These are phyloP conservation scores for Colletotrichum melonis DNA, from an alignment of 2,329 filamentous ascomycete species.

Conservation along the genomic window DNA sequence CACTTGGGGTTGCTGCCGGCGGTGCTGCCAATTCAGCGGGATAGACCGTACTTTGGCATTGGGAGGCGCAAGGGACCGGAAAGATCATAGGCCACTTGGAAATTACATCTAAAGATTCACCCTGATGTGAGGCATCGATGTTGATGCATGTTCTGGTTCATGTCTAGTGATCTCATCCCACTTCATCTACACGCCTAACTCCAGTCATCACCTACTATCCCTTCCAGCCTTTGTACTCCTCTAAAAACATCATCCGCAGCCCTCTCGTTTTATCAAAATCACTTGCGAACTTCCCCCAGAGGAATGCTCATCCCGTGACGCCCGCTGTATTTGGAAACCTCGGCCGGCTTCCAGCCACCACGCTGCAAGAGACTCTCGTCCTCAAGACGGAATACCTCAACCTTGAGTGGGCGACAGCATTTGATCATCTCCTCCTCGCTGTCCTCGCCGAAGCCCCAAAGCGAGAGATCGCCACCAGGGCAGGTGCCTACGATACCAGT, in stretches of 20 bases:
- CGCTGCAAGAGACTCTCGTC: constrained; percentile 62
- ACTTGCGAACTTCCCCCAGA: constrained; percentile 23
- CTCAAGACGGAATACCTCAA: constrained; percentile 76
- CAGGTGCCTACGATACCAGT: constrained; percentile 65
- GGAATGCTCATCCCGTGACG: constrained; percentile 69
- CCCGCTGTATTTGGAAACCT: constrained; percentile 71
- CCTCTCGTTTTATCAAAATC: background rate
- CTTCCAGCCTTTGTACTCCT: background rate
- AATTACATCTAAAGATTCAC: background rate
- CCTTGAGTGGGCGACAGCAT: constrained; percentile 78
- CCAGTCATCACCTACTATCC: background rate
- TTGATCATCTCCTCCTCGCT: constrained; percentile 76
- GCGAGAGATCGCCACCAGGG: constrained; percentile 82
- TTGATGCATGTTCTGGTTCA: background rate
- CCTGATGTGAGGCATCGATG: background rate
- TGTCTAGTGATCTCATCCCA: background rate
- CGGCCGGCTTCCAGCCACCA: constrained; percentile 71
- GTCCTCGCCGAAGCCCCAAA: constrained; percentile 82
- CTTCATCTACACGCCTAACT: background rate
- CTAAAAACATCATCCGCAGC: too few species aligned
- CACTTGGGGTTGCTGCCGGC: constrained; percentile 5
- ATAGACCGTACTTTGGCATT: background rate
- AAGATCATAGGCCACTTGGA: too few species aligned
- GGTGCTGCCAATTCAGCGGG: constrained; percentile 12
- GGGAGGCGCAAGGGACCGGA: background rate